Evolutionary conservation across 495 filamentous ascomycete genomes (phyloP).

Genomic region (Penicillium nucicola): DNA sequence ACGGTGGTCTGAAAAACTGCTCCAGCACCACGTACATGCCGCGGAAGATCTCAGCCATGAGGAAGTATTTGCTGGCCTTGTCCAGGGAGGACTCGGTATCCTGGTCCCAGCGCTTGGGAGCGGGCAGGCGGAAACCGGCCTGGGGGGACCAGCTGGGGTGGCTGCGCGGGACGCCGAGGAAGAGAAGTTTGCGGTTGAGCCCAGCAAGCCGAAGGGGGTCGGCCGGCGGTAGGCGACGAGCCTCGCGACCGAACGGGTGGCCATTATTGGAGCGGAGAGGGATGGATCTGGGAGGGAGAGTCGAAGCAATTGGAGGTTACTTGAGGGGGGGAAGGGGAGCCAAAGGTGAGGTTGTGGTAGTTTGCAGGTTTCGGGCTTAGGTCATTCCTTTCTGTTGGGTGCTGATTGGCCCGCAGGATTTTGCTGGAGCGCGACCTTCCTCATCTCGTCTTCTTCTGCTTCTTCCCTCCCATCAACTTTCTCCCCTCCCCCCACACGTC

Average conservation of each 20-base stretch:
- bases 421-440: constrained; percentile 33
- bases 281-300: constrained; percentile 15
- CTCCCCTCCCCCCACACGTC: constrained; percentile 11
- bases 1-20: constrained; percentile 98
- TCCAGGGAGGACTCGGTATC: constrained; percentile 68
- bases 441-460: constrained; percentile 19
- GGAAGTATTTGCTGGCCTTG: constrained; percentile 86
- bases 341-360: constrained; percentile 26
- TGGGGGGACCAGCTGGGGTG: constrained; percentile 72
- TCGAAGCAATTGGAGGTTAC: constrained; percentile 20
- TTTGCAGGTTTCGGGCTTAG: constrained; percentile 40
- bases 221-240: constrained; percentile 49
- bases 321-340: constrained; percentile 16
- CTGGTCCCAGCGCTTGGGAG: constrained; percentile 67
- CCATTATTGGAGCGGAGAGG: constrained; percentile 39
- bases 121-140: constrained; percentile 69
- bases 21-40: constrained; percentile 98
- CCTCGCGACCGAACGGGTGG: constrained; percentile 49
- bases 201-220: constrained; percentile 37
- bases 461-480: constrained; percentile 11
- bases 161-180: constrained; percentile 59
- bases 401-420: constrained; percentile 48
- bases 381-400: constrained; percentile 43
- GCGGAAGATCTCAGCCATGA: constrained; percentile 89
- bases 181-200: constrained; percentile 58